Percentiles rank a stretch among this genome's conserved stretches.
phyloP scores from a whole-genome alignment of 352 stramenopile genomes.

The Phytophthora agathidicida region DNA sequence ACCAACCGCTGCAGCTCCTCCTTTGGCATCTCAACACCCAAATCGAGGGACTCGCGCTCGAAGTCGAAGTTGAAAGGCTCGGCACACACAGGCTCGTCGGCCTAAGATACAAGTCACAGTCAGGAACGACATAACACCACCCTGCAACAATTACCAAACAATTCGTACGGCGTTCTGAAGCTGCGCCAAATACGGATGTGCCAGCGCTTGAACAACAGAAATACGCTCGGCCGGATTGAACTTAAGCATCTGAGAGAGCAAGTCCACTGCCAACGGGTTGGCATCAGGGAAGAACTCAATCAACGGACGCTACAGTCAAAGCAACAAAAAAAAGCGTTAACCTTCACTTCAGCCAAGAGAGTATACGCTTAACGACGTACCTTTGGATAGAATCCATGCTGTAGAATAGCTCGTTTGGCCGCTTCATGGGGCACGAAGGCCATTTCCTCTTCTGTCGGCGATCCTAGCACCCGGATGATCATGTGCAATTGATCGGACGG shows the following conservation, averaged over 20 bases:
- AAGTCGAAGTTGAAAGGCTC: conserved; percentile 89
- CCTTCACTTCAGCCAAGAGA: no score
- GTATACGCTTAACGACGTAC: no score
- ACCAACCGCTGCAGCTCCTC: conserved; percentile 84
- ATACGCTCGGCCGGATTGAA: conserved; percentile 96
- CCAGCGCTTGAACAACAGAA: conserved; percentile 90
- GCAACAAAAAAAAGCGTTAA: no score
- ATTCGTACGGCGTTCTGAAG: conserved; percentile 88
- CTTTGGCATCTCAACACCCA: conserved; percentile 87
- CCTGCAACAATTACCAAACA: neutral
- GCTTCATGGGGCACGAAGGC: conserved; percentile 96
- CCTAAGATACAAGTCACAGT: conserved; percentile 36
- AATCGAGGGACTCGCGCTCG: conserved; percentile 79
- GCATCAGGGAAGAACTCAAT: conserved; percentile 88
- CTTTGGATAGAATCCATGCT: conserved; percentile 87
- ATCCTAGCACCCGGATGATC: conserved; percentile 93
- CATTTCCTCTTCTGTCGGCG: conserved; percentile 94
- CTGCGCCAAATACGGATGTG: conserved; percentile 89
- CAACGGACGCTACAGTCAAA: conserved; percentile 74
- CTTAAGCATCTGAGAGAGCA: conserved; percentile 92
- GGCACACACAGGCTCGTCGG: conserved; percentile 86
- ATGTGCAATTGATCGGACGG: conserved; percentile 87
- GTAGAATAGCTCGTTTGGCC: conserved; percentile 80
- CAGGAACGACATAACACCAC: neutral
- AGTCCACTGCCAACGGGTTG: conserved; percentile 81